Base-by-base conservation (phyloP, 2,329 filamentous ascomycete species). In the Hirsutella rhossiliensis region DNA sequence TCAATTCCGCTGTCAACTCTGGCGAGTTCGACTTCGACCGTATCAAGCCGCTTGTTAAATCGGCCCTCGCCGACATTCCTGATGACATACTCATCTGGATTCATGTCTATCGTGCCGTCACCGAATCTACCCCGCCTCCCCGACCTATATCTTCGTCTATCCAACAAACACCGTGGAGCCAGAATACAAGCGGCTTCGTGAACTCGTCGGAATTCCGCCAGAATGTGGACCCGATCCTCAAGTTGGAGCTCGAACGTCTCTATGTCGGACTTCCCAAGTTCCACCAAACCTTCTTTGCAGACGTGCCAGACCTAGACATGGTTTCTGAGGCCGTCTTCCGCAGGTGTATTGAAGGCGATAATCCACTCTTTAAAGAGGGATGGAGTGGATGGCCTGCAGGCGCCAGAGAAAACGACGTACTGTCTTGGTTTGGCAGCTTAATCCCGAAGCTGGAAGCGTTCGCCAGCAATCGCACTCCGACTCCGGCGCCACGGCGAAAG, bases 221-320 rank as follows among this genome's bases (percentile, higher is more conserved):
- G 44, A 57, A 32, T 40, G 47, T 52, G 49, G 66, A 32, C n/a
- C n/a, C n/a, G n/a, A n/a, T n/a, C n/a, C n/a, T n/a, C n/a, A n/a
- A n/a, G n/a, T n/a, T n/a, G n/a, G n/a, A n/a, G n/a, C n/a, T n/a
- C n/a, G n/a, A n/a, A n/a, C n/a, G n/a, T n/a, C n/a, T n/a, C n/a
- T 59, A 65, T 50, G 52, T 63, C 46, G 58, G 54, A 13, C 44
- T 68, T 46, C 59, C 40, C 11, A 27, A 52, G 17, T 64, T 68
- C 45, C 37, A 57, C 46, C 40, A 64, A 27, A 48, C 52, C 11
- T 65, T 54, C 44, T 66, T 66, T 43, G 51, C 57, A 32, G 32
- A 42, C 13, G 38, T 40, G 13, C 44, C 48, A 44, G n/a, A n/a
- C n/a, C n/a, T n/a, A n/a, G n/a, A n/a, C n/a, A n/a, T n/a, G n/a